phyloP scores from a whole-genome alignment of 179 eudicot genomes.

The Drosera spatulata region DNA sequence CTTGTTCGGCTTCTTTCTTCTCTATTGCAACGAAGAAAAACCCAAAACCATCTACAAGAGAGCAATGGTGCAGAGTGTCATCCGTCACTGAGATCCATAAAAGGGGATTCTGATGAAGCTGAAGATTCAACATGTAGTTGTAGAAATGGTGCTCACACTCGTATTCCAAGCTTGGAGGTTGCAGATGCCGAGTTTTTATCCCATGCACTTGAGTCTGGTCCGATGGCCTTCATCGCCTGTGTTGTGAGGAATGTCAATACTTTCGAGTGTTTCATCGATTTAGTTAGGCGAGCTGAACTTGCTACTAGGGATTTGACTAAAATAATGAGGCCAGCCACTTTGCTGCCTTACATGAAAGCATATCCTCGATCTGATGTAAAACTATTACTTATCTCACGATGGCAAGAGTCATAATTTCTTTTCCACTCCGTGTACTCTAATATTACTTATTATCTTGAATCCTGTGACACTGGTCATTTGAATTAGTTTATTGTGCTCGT shows the following conservation, averaged over 20 bases:
- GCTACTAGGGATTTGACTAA: too few species aligned
- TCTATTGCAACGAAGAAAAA: constrained; percentile 28
- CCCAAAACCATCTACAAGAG: neutral
- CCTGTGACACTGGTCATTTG: too few species aligned
- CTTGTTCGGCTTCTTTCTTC: constrained; percentile 58
- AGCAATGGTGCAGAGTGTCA: neutral
- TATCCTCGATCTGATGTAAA: too few species aligned
- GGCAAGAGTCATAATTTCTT: too few species aligned
- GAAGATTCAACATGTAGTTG: neutral
- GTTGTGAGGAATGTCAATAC: constrained; percentile 74
- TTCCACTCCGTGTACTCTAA: too few species aligned
- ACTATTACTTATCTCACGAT: too few species aligned
- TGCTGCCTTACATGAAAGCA: too few species aligned
- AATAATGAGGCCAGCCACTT: too few species aligned
- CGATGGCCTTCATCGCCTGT: constrained; percentile 64
- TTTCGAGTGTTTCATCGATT: constrained; percentile 36
- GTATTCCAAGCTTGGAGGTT: constrained; percentile 2
- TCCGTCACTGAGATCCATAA: neutral
- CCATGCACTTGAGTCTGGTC: constrained; percentile 19
- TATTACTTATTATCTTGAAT: too few species aligned
- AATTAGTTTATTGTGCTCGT: too few species aligned
- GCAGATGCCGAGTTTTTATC: constrained; percentile 10
- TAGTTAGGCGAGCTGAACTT: constrained; percentile 39
- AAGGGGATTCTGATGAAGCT: constrained; percentile 1
- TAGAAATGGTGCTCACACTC: neutral